Evolutionary conservation across 2,329 filamentous ascomycete genomes (phyloP).

Genomic region (Cladorrhinum sp.): DNA sequence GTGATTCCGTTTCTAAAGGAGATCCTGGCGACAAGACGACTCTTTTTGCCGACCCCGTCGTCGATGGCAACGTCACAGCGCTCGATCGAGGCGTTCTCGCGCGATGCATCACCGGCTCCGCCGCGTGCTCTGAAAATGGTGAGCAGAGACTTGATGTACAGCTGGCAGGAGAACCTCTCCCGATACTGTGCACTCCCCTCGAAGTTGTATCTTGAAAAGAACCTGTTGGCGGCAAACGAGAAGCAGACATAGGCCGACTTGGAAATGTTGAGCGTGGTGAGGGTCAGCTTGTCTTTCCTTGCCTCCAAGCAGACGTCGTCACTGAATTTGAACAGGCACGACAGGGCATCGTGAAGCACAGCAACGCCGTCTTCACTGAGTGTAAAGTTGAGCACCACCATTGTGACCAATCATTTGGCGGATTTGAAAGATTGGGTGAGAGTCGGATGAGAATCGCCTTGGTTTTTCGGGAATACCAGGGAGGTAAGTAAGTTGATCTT

Average conservation of each 20-base stretch:
- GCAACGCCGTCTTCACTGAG: slow-evolving; percentile 69
- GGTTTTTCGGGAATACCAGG: no score
- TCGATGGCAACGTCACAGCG: slow-evolving; percentile 71
- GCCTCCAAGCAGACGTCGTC: slow-evolving; percentile 76
- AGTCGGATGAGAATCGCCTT: no score
- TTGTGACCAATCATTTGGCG: slow-evolving; percentile 27
- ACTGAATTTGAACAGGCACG: slow-evolving; percentile 75
- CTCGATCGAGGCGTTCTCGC: slow-evolving; percentile 68
- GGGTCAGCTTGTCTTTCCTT: slow-evolving; percentile 65
- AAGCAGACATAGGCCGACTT: slow-evolving; percentile 77
- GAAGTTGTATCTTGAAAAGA: slow-evolving; percentile 72
- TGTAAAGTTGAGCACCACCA: slow-evolving; percentile 69
- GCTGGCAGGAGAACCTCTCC: slow-evolving; percentile 68
- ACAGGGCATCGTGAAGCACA: slow-evolving; percentile 68
- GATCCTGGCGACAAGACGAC: slow-evolving; percentile 71
- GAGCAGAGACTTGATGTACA: slow-evolving; percentile 70
- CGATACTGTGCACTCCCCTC: slow-evolving; percentile 49
- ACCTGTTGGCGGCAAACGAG: slow-evolving; percentile 61
- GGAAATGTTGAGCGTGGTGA: slow-evolving; percentile 75
- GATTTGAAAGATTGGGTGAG: not conserved
- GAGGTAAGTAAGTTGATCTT: no score
- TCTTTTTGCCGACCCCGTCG: slow-evolving; percentile 67
- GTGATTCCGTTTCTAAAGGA: slow-evolving; percentile 72
- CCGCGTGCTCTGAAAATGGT: slow-evolving; percentile 70
- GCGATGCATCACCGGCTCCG: slow-evolving; percentile 46